Evolutionary conservation across 805 yeast species (phyloP), one percentile per base, ranked within the genome.

Genomic region (Cyberlindnera xishuangbannaensis): DNA sequence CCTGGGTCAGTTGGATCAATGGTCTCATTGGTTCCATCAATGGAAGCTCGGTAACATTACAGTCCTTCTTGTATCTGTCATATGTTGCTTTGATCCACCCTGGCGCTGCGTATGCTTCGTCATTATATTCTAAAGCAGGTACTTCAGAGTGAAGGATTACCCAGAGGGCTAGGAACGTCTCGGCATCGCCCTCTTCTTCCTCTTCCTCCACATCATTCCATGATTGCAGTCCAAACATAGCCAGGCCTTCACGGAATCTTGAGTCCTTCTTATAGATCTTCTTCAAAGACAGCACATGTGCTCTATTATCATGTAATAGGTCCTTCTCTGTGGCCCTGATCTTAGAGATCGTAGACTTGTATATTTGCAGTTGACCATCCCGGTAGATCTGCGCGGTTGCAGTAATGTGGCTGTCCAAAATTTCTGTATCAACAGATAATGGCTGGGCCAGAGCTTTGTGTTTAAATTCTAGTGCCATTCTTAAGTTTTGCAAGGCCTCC

Each of bases 401-500:
- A 2, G 52, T 27, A 36, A 60, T 40, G 15, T 28, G 14, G 18
- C 32, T 33, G 50, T 55, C 34, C 32, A 51, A 3, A 7, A 12
- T 16, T 25, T 27, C 6, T 39, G 3, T 19, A 18, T 10, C 32
- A 18, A 17, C 34, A 25, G 18, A 34, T 28, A 11, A 34, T 16
- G 6, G 38, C 34, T 22, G 28, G 31, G 39, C 48, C 40, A 34
- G 41, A 43, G 15, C 56, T 32, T 7, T 56, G 1, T 61, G 42
- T 43, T 81, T 79, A 8, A 65, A 51, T 25, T 73, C 75, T 7
- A 80, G 44, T 0, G 86, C 80, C 9, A 56, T 54, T 32, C 77
- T 64, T 28, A 80, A 47, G 33, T 68, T 65, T 37, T 75, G 71
- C 26, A 79, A 46, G 0, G 83, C 85, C 15, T 76, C 73, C 9